Conservation (phyloP, 352 stramenopile genomes). For the Blastocystis sp. region DNA sequence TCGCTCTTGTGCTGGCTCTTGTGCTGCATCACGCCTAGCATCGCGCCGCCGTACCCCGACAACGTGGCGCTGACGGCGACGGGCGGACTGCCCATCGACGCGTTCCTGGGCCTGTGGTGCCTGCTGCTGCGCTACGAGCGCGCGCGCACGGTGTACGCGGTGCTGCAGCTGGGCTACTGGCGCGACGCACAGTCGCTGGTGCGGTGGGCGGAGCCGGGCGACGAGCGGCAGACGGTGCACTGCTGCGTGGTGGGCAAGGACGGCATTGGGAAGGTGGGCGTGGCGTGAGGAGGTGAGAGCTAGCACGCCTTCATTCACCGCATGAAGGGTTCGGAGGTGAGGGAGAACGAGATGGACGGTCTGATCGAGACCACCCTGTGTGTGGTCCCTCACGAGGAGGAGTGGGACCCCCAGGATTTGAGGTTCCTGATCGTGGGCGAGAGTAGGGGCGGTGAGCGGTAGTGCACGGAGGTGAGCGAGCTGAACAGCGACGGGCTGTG, state of each 20-base stretch:
- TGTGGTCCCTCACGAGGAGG: no score
- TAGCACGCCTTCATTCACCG: no score
- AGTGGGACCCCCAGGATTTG: no score
- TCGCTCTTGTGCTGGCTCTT: not conserved
- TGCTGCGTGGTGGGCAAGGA: slow-evolving; percentile 14
- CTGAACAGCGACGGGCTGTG: no score
- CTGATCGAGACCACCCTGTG: no score
- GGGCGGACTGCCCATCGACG: not conserved
- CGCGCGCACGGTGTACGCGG: not conserved
- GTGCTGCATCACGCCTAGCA: not conserved
- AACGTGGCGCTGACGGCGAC: not conserved
- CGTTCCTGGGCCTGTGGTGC: slow-evolving; percentile 23
- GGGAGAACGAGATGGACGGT: no score
- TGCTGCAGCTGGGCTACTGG: slow-evolving; percentile 21
- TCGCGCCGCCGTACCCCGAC: not conserved
- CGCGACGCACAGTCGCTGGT: not conserved
- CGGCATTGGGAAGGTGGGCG: not conserved
- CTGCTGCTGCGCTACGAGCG: slow-evolving; percentile 1
- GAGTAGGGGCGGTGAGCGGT: no score
- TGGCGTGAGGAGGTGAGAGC: not conserved
- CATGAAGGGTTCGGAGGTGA: no score
- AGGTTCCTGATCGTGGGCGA: no score
- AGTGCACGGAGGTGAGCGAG: no score
- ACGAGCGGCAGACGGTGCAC: not conserved
- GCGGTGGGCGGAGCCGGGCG: not conserved